phyloP scores from a whole-genome alignment of 352 stramenopile genomes.

The Thalassiosira oceanica region DNA sequence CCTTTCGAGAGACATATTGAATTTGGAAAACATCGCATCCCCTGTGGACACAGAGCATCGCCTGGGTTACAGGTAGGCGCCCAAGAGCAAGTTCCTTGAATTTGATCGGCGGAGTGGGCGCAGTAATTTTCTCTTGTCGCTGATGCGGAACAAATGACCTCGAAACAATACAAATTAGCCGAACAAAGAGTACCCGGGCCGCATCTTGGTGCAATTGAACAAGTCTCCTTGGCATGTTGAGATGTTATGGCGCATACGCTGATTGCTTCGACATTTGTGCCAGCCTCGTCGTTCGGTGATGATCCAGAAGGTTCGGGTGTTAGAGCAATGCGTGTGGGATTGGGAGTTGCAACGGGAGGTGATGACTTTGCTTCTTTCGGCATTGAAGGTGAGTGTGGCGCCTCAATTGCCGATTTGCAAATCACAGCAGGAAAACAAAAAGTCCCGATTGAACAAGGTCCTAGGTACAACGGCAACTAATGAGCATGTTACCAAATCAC shows the following conservation, averaged over 20 bases:
- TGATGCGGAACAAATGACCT: background rate
- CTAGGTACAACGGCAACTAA: too few relatives aligned
- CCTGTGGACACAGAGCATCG: slow-evolving; percentile 5
- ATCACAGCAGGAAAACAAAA: slow-evolving; percentile 5
- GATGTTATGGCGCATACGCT: too few relatives aligned
- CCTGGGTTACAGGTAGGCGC: slow-evolving; percentile 7
- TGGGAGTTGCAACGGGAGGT: too few relatives aligned
- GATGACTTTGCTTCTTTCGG: background rate
- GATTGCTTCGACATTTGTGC: too few relatives aligned
- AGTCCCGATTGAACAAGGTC: background rate
- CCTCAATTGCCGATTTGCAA: background rate
- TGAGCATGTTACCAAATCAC: too few relatives aligned
- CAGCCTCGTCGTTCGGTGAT: too few relatives aligned
- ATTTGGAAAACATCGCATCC: background rate
- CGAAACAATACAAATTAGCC: background rate
- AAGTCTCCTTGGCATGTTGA: too few relatives aligned
- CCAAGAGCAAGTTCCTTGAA: background rate
- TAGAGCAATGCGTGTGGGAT: too few relatives aligned
- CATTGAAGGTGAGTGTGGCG: background rate
- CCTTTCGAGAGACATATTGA: too few relatives aligned
- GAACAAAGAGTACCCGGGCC: too few relatives aligned
- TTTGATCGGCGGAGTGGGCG: background rate
- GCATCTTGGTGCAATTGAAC: too few relatives aligned
- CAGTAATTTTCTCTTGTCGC: slow-evolving; percentile 7
- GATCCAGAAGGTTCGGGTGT: too few relatives aligned